Percentiles rank a stretch among this genome's conserved stretches.
Evolutionary conservation across 345 rosid genomes (phyloP).

Genomic region (Salix udensis): DNA sequence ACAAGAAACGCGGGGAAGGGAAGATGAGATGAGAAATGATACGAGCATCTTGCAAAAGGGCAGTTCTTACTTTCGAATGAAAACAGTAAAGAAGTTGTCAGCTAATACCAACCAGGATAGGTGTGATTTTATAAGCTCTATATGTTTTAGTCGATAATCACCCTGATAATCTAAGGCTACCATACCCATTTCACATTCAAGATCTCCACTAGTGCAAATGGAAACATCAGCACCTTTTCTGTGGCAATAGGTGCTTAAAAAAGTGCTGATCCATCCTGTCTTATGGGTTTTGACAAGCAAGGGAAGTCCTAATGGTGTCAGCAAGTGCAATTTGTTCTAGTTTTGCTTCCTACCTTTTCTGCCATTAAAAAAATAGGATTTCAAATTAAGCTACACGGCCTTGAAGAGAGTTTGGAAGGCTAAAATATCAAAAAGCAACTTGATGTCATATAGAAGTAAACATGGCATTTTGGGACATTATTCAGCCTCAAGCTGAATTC

Average conservation of each 20-base stretch:
- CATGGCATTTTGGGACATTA: constrained; percentile 8
- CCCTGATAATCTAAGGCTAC: constrained; percentile 29
- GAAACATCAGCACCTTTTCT: too few relatives aligned
- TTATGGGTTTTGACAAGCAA: not conserved
- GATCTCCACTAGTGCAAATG: constrained; percentile 23
- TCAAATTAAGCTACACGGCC: constrained; percentile 11
- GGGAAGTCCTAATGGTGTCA: constrained; percentile 15
- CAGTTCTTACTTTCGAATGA: constrained; percentile 33
- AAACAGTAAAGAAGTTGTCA: constrained; percentile 30
- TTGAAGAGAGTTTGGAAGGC: not conserved
- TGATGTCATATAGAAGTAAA: constrained; percentile 7
- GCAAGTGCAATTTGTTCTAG: constrained; percentile 13
- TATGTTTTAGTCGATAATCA: constrained; percentile 3
- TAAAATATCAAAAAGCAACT: not conserved
- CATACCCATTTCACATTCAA: constrained; percentile 20
- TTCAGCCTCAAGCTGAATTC: constrained; percentile 8
- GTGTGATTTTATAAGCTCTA: constrained; percentile 5
- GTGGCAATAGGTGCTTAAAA: not conserved
- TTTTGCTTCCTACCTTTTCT: constrained; percentile 2
- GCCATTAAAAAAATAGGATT: not conserved
- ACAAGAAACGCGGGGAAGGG: constrained; percentile 4
- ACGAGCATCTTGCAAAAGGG: constrained; percentile 30
- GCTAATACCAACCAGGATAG: constrained; percentile 15
- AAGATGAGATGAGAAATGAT: constrained; percentile 12
- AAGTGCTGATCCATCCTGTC: not conserved